phyloP scores from a whole-genome alignment of 306 rosid genomes.

The Crataegus laevigata region DNA sequence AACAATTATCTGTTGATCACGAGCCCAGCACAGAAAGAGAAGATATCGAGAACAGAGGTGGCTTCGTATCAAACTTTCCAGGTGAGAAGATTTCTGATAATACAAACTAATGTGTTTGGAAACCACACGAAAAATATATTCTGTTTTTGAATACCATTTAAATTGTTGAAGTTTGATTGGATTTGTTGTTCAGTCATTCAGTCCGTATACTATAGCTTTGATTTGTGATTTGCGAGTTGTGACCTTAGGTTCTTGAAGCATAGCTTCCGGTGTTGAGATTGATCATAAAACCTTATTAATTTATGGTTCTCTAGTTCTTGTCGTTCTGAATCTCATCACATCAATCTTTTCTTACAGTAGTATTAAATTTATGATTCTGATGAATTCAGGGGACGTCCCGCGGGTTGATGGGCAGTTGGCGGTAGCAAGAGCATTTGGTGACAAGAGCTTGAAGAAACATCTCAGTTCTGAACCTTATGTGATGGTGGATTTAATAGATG shows the following conservation, averaged over 20 bases:
- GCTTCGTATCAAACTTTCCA: conserved; percentile 91
- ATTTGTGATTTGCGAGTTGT: not conserved
- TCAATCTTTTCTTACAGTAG: not conserved
- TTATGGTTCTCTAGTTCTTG: not conserved
- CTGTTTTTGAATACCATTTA: not conserved
- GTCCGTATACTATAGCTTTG: not conserved
- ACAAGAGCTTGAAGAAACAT: conserved; percentile 86
- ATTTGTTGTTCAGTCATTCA: not conserved
- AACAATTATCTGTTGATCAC: conserved; percentile 76
- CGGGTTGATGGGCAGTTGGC: conserved; percentile 97
- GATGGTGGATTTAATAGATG: conserved; percentile 39
- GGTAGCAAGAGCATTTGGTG: conserved; percentile 95
- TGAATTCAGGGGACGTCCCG: conserved; percentile 70
- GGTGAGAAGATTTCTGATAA: conserved; percentile 34
- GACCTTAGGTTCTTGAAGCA: not conserved
- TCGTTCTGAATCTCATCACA: not conserved
- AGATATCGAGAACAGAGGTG: conserved; percentile 69
- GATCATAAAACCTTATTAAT: not conserved
- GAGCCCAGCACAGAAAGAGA: conserved; percentile 66
- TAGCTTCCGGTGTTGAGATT: not conserved
- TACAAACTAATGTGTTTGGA: not conserved
- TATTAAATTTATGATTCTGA: conserved; percentile 11
- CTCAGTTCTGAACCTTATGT: conserved; percentile 81
- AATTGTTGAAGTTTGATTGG: not conserved
- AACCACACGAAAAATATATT: not conserved